phyloP scores from a whole-genome alignment of 495 filamentous ascomycete genomes.

The Aspergillus ostianus region DNA sequence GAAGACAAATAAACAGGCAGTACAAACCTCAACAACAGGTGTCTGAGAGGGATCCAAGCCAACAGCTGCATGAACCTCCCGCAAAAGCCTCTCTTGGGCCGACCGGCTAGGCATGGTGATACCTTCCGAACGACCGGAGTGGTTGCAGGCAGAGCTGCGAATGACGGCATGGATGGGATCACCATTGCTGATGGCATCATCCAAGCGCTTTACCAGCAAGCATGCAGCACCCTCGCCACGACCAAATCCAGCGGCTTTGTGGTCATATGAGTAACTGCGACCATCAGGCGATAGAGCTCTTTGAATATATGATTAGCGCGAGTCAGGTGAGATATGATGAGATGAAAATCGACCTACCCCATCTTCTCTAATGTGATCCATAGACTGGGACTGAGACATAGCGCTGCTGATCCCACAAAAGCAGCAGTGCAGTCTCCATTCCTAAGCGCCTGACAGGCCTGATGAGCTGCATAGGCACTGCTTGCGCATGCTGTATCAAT shows the following conservation, averaged over 20 bases:
- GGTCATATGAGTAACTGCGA: constrained; percentile 12
- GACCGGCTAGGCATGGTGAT: constrained; percentile 12
- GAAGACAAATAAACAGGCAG: neutral
- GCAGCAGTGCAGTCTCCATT: neutral
- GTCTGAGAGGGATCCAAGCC: constrained; percentile 11
- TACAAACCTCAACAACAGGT: constrained; percentile 11
- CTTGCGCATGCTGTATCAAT: neutral
- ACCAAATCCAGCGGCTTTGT: constrained; percentile 15
- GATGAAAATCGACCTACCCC: neutral
- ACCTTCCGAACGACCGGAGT: constrained; percentile 13
- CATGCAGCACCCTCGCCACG: constrained; percentile 16
- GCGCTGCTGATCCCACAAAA: neutral
- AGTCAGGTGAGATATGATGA: neutral
- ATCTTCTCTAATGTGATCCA: neutral
- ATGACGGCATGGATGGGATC: constrained; percentile 63
- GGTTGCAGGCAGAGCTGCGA: constrained; percentile 23
- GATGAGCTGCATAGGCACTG: neutral
- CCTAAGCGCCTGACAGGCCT: neutral
- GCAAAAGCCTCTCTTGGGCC: constrained; percentile 14
- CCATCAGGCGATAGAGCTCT: constrained; percentile 8
- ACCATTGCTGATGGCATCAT: constrained; percentile 33
- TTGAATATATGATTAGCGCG: neutral
- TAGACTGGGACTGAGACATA: neutral
- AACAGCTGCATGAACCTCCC: constrained; percentile 10
- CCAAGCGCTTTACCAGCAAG: constrained; percentile 13